Base-by-base conservation (phyloP, 139 green algal species). In the Chlorella sp. region DNA sequence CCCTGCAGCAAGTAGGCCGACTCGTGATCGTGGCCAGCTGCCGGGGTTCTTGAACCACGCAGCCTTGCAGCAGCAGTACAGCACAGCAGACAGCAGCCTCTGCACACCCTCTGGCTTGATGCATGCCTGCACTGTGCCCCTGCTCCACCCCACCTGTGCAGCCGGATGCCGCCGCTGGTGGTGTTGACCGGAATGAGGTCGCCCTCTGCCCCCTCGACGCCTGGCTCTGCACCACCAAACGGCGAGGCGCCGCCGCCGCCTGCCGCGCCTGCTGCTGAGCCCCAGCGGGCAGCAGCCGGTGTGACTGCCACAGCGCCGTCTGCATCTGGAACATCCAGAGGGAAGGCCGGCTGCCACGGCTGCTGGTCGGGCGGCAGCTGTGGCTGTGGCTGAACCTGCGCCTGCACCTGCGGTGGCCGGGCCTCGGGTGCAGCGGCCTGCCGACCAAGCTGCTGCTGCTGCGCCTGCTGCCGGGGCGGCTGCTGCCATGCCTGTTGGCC, bases 131-230 rank as follows among this genome's bases (percentile, higher is more conserved):
- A 70, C 44, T 2, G 7, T 32, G 16, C 46, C 9, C 72, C 8
- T 7, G 22, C 58, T 65, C 76, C 40, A 26, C 34, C 82, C 14
- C 65, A 86, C 87, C 80, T 90, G 82, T 90, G 87, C 72, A 90
- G 68, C 65, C 79, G 81, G 28, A 90, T 90, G 54, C 83, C 83
- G 44, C 73, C 68, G 26, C 44, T 86, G 20, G 82, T 86, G 40
- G 83, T 88, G 48, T 64, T 78, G 51, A 79, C 79, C 1, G 68
- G 38, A 2, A 88, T 77, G 22, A 90, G 67, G 26, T 85, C 46
- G 6, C 32, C 36, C 41, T 20, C 36, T 11, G 24, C 32, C 8
- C 30, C 48, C 41, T 72, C 79, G 22, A 32, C 62, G 32, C 24
- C 40, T 41, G 62, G 24, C 34, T 65, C 80, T 41, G 65, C 67